phyloP scores from a whole-genome alignment of 208 protist species.

The Wallacemonas sp. region DNA sequence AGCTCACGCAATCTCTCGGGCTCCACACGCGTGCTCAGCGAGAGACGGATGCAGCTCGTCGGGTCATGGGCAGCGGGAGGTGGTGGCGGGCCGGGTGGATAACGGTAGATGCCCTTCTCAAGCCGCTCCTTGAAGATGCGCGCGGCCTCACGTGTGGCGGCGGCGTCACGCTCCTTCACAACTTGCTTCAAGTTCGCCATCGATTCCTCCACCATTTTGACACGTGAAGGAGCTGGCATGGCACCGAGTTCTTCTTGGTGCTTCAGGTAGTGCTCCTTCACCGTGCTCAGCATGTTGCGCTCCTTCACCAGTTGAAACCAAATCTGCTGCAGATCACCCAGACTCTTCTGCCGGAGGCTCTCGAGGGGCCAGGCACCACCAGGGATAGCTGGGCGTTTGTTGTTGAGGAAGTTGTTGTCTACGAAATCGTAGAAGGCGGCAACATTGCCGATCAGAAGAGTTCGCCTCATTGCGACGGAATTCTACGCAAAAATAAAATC shows the following conservation, averaged over 20 bases:
- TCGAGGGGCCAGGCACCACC: constrained; percentile 87
- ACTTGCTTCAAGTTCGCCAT: constrained; percentile 83
- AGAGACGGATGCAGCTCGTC: constrained; percentile 67
- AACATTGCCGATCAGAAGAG: constrained; percentile 31
- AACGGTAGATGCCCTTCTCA: constrained; percentile 71
- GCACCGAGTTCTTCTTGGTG: constrained; percentile 91
- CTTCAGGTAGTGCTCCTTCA: constrained; percentile 83
- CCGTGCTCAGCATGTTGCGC: constrained; percentile 88
- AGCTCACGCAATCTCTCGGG: constrained; percentile 67
- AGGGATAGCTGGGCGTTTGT: constrained; percentile 82
- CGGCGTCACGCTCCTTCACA: constrained; percentile 80
- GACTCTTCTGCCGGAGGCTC: constrained; percentile 83
- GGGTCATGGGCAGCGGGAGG: constrained; percentile 62
- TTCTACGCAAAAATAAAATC: neutral
- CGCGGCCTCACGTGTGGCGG: constrained; percentile 61
- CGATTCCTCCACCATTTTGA: constrained; percentile 83
- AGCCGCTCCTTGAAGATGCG: constrained; percentile 77
- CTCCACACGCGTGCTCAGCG: constrained; percentile 64
- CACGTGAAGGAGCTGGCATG: constrained; percentile 83
- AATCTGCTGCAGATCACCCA: constrained; percentile 92
- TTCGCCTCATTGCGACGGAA: constrained; percentile 28
- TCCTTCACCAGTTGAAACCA: constrained; percentile 92
- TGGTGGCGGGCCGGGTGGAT: constrained; percentile 82
- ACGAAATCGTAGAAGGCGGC: constrained; percentile 91
- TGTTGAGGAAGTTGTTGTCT: constrained; percentile 87